Percentiles rank a stretch among this genome's conserved stretches.
Evolutionary conservation across 768 basidiomycete species (phyloP).

Genomic region (Termitomyces sp.): DNA sequence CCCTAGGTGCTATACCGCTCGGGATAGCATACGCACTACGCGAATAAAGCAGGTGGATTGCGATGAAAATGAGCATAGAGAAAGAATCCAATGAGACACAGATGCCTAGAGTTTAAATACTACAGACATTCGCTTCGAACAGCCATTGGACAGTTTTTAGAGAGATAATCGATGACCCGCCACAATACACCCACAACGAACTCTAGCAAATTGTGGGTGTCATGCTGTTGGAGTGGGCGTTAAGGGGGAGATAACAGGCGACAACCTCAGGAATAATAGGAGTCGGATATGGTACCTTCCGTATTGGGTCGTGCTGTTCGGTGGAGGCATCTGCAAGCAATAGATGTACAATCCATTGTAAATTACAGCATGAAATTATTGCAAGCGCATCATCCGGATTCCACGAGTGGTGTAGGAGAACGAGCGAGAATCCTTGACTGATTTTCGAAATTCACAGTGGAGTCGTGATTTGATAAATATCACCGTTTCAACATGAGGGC

Average conservation of each 20-base stretch:
- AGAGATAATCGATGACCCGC: not conserved
- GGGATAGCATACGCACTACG: not conserved
- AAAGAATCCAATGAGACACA: not conserved
- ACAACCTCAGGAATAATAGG: not conserved
- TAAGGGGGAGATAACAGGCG: not conserved
- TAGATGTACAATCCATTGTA: no score
- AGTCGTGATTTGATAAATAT: no score
- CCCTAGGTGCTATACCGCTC: not conserved
- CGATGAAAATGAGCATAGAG: not conserved
- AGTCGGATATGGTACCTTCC: no score
- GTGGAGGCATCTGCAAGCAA: not conserved
- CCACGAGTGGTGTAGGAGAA: no score
- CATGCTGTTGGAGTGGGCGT: not conserved
- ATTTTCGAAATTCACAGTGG: no score
- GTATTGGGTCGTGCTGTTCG: not conserved
- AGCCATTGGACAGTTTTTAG: not conserved
- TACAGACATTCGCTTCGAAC: not conserved
- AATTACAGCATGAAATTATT: no score
- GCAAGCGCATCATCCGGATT: no score
- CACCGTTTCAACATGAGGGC: no score
- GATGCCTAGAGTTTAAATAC: not conserved
- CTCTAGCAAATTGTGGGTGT: not conserved
- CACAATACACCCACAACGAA: not conserved
- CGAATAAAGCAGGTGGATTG: not conserved
- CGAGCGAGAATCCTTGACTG: no score